Evolutionary conservation across 805 yeast species (phyloP).

Genomic region (Candida ponderosae): DNA sequence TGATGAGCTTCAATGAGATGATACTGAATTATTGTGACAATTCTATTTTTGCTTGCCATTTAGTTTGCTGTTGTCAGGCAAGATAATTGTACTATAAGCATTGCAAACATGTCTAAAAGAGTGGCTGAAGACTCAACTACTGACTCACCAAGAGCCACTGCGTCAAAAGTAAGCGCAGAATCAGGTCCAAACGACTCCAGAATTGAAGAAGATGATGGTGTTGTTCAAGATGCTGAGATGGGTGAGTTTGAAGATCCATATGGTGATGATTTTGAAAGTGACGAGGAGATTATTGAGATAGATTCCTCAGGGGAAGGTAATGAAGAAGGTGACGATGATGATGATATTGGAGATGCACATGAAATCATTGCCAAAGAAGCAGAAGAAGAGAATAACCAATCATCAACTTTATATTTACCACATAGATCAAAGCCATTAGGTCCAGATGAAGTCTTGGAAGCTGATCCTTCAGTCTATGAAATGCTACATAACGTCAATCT

Average conservation of each 20-base stretch:
- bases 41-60: too few relatives aligned
- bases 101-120: conserved; percentile 19
- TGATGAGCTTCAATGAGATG: too few relatives aligned
- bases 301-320: conserved; percentile 52
- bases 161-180: conserved; percentile 11
- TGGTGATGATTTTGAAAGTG: conserved; percentile 90
- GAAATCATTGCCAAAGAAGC: conserved; percentile 28
- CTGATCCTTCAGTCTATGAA: conserved; percentile 92
- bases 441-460: conserved; percentile 92
- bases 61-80: too few relatives aligned
- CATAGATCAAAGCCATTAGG: conserved; percentile 86
- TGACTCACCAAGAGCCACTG: conserved; percentile 14
- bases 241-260: conserved; percentile 86
- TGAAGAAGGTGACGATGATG: conserved; percentile 25
- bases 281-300: conserved; percentile 78
- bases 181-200: conserved; percentile 11
- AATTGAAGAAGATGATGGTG: conserved; percentile 25
- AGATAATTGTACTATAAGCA: not conserved
- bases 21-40: too few relatives aligned
- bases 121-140: conserved; percentile 10
- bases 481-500: conserved; percentile 91
- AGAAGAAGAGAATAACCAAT: conserved; percentile 28
- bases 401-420: conserved; percentile 66
- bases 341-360: conserved; percentile 21
- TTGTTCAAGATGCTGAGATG: conserved; percentile 52